Conservation (phyloP, 257 asterid genomes). For the Penstemon newberryi region DNA sequence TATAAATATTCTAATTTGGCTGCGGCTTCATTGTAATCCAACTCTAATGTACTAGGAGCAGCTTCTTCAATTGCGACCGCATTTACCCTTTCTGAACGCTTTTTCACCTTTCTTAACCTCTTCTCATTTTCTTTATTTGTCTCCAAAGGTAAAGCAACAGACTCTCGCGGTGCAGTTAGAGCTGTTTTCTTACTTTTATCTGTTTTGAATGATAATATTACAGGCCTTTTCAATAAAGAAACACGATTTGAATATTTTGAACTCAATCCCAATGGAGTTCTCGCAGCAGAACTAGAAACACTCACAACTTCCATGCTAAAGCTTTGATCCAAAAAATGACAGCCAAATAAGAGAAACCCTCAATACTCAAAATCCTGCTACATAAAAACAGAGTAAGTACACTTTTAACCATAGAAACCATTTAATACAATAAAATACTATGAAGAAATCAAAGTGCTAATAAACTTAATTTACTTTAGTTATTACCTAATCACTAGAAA, state of each 20-base stretch:
- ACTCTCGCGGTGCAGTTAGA: conserved; percentile 55
- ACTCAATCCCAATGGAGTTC: conserved; percentile 45
- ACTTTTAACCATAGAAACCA: neutral
- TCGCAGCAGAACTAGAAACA: conserved; percentile 50
- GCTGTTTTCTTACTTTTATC: conserved; percentile 52
- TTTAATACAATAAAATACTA: neutral
- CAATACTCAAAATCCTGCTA: conserved; percentile 5
- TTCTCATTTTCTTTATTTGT: conserved; percentile 49
- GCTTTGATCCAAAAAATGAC: conserved; percentile 23
- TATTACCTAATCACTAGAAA: neutral
- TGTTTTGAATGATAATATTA: conserved; percentile 53
- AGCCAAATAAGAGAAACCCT: neutral
- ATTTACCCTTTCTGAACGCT: conserved; percentile 46
- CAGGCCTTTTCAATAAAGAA: conserved; percentile 51
- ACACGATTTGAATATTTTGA: conserved; percentile 36
- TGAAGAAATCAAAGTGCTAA: neutral
- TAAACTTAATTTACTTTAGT: neutral
- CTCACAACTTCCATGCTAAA: conserved; percentile 58
- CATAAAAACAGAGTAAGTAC: neutral
- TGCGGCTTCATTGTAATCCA: conserved; percentile 86
- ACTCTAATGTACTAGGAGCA: conserved; percentile 47
- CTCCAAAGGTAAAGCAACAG: conserved; percentile 54
- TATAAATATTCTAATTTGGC: conserved; percentile 67
- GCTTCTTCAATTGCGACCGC: conserved; percentile 57
- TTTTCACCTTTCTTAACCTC: conserved; percentile 44